These are phyloP conservation scores for Gossypium sturtianum DNA, from an alignment of 345 rosid genomes.

Conservation along the genomic window DNA sequence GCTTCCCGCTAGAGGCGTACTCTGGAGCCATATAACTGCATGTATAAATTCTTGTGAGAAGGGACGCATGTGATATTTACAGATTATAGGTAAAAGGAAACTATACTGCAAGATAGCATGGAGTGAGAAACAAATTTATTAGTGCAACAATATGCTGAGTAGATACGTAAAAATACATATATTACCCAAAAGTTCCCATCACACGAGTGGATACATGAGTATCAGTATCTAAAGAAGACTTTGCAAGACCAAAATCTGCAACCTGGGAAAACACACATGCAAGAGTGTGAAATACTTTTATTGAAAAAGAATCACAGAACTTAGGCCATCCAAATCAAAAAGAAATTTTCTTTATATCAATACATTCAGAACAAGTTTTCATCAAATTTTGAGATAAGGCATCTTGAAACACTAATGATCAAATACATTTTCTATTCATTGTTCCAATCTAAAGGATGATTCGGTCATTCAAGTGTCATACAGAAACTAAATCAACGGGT, in stretches of 20 bases:
- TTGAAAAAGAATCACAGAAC: neutral
- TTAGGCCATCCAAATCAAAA: neutral
- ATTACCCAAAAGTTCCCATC: slow-evolving; percentile 93
- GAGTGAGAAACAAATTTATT: neutral
- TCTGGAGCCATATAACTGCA: slow-evolving; percentile 90
- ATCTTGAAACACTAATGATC: neutral
- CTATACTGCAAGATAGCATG: neutral
- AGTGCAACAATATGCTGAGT: neutral
- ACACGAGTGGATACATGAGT: slow-evolving; percentile 89
- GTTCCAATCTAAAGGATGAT: neutral
- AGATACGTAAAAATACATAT: neutral
- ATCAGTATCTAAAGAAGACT: slow-evolving; percentile 57
- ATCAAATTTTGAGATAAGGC: neutral
- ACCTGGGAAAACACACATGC: slow-evolving; percentile 36
- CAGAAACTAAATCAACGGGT: neutral
- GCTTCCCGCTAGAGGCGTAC: slow-evolving; percentile 81
- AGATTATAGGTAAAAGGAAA: neutral
- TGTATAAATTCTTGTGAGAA: slow-evolving; percentile 7
- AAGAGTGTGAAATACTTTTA: neutral
- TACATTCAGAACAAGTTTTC: neutral
- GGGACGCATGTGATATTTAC: neutral
- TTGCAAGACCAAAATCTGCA: slow-evolving; percentile 95
- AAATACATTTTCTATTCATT: neutral
- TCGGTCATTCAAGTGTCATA: neutral
- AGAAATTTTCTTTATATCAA: neutral